Evolutionary conservation across 164 flowering plant species (phyloP).

Genomic region (Chimonanthus praecox): DNA sequence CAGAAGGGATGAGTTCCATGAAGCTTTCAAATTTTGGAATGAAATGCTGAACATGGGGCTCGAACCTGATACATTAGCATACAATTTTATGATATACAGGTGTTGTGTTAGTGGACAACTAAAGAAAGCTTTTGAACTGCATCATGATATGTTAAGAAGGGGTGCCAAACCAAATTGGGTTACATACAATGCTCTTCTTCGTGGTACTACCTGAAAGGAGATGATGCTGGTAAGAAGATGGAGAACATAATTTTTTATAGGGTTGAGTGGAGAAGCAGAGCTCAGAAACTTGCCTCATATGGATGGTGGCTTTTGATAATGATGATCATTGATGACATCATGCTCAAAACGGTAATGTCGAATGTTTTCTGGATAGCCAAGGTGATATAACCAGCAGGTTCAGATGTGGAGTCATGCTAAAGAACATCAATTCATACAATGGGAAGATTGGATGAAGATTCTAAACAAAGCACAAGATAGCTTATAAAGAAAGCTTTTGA

Average conservation of each 20-base stretch:
- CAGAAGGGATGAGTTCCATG: slow-evolving; percentile 44
- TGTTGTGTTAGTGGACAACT: slow-evolving; percentile 59
- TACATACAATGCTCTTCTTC: slow-evolving; percentile 34
- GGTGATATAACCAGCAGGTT: too few relatives aligned
- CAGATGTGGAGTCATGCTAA: too few relatives aligned
- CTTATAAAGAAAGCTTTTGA: slow-evolving; percentile 40
- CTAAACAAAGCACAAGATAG: too few relatives aligned
- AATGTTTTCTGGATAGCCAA: too few relatives aligned
- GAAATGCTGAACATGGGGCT: slow-evolving; percentile 56
- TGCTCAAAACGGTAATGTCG: too few relatives aligned
- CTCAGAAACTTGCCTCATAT: too few relatives aligned
- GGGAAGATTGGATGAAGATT: too few relatives aligned
- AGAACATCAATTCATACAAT: too few relatives aligned
- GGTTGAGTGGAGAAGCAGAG: too few relatives aligned
- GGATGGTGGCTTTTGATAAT: too few relatives aligned
- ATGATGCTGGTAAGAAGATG: neutral
- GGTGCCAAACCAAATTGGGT: slow-evolving; percentile 35
- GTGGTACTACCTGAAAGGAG: slow-evolving; percentile 24
- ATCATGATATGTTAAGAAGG: slow-evolving; percentile 58
- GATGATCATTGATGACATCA: too few relatives aligned
- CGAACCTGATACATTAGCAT: slow-evolving; percentile 69
- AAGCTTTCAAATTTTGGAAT: slow-evolving; percentile 65
- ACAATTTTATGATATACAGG: slow-evolving; percentile 62
- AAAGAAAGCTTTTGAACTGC: slow-evolving; percentile 50
- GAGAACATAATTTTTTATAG: too few relatives aligned